Conservation (phyloP, 140 eudicot species). For the Stevia rebaudiana region DNA sequence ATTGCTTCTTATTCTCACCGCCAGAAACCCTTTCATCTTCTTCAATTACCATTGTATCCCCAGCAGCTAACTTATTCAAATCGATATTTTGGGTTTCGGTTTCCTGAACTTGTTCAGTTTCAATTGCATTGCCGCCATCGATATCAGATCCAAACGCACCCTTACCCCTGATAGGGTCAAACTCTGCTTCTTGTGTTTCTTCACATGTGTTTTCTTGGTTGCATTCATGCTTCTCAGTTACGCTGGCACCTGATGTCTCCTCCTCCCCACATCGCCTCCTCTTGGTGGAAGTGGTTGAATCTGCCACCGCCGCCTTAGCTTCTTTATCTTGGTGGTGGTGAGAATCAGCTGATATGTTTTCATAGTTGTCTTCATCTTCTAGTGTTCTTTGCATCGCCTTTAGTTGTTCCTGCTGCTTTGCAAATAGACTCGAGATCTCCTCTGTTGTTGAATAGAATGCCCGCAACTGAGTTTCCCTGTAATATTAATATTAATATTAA, state of each 20-base stretch:
- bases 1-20: conserved; percentile 22
- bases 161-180: conserved; percentile 39
- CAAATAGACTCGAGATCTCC: conserved; percentile 64
- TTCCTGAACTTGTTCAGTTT: conserved; percentile 56
- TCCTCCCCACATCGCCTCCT: conserved; percentile 21
- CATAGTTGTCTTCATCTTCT: conserved; percentile 89
- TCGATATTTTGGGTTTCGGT: conserved; percentile 53
- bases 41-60: conserved; percentile 64
- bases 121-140: conserved; percentile 57
- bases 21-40: conserved; percentile 33
- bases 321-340: conserved; percentile 34
- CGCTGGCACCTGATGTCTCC: conserved; percentile 50
- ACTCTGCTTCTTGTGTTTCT: conserved; percentile 90
- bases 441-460: conserved; percentile 96
- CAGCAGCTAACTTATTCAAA: conserved; percentile 44
- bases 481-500: conserved; percentile 14
- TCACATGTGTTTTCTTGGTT: conserved; percentile 52
- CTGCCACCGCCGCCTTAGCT: conserved; percentile 35
- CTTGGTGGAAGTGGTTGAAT: conserved; percentile 40
- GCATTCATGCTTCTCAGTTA: conserved; percentile 81
- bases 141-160: conserved; percentile 85
- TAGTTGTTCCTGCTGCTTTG: conserved; percentile 95
- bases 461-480: conserved; percentile 91
- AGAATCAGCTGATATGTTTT: conserved; percentile 54
- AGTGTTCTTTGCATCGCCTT: conserved; percentile 88